These are phyloP conservation scores for Diaporthe vexans DNA, from an alignment of 2,329 filamentous ascomycete species.

Conservation along the genomic window DNA sequence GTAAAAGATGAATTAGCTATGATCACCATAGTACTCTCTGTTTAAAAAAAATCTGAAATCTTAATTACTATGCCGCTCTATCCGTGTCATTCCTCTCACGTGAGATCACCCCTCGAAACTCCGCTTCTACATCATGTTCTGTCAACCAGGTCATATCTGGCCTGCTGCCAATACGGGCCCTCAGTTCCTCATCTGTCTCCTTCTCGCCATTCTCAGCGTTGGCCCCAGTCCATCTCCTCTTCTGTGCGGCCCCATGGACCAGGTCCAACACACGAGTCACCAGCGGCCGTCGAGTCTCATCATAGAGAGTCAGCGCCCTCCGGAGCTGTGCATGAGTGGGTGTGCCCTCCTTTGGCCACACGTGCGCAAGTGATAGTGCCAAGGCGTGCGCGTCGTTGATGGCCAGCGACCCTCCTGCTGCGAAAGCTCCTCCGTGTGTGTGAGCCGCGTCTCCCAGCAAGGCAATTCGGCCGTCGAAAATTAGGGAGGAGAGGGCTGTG, in stretches of 20 bases:
- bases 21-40: neutral
- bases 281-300: conserved; percentile 52
- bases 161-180: conserved; percentile 52
- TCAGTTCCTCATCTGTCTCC: conserved; percentile 55
- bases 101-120: conserved; percentile 46
- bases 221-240: conserved; percentile 9
- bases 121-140: conserved; percentile 60
- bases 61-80: neutral
- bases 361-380: conserved; percentile 44
- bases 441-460: conserved; percentile 56
- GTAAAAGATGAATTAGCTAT: no score
- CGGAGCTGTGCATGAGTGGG: neutral
- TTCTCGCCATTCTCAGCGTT: neutral
- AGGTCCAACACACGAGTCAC: conserved; percentile 49
- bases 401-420: conserved; percentile 54
- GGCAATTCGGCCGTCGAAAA: conserved; percentile 49
- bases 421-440: conserved; percentile 54
- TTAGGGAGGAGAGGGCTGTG: conserved; percentile 48
- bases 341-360: neutral
- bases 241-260: conserved; percentile 48
- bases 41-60: neutral
- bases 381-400: conserved; percentile 56
- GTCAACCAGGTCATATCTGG: conserved; percentile 58
- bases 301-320: conserved; percentile 49
- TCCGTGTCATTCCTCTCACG: conserved; percentile 40